Evolutionary conservation across 768 basidiomycete species (phyloP).

Genomic region (Daedalea quercina): DNA sequence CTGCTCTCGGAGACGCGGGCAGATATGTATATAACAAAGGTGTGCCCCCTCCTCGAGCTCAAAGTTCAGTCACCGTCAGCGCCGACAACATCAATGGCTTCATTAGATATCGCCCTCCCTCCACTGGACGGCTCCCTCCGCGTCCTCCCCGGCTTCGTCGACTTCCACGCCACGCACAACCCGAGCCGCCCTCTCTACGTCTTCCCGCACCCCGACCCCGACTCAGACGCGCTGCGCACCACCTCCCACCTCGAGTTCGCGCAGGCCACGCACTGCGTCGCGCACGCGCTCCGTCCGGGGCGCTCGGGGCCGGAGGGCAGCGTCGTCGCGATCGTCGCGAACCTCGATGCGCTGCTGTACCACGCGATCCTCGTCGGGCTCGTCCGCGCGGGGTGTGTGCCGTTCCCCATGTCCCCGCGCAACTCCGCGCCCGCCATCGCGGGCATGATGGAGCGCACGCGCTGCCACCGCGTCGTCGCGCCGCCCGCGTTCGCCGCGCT

Average conservation of each 20-base stretch:
- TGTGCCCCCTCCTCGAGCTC: no score
- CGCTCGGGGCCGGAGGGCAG: background rate
- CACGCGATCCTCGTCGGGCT: conserved; percentile 1
- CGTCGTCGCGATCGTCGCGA: conserved; percentile 1
- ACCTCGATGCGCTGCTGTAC: conserved; percentile 1
- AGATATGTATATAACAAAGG: no score
- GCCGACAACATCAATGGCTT: no score
- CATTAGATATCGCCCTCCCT: conserved; percentile 2
- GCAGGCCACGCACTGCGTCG: background rate
- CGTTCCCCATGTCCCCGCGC: conserved; percentile 19
- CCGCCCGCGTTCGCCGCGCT: conserved; percentile 3
- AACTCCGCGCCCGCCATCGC: conserved; percentile 17
- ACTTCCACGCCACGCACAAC: conserved; percentile 15
- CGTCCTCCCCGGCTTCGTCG: conserved; percentile 11
- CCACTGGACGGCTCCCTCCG: conserved; percentile 13
- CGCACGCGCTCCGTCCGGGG: background rate
- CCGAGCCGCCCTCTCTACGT: conserved; percentile 1
- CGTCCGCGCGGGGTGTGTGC: conserved; percentile 1
- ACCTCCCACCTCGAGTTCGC: conserved; percentile 5
- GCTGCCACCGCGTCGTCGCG: conserved; percentile 7
- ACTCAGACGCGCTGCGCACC: background rate
- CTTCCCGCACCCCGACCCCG: conserved; percentile 1
- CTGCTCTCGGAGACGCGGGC: no score
- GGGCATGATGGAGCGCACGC: conserved; percentile 13
- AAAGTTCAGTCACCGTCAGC: no score